Conservation (phyloP, 2,329 filamentous ascomycete species). For the Fulvia fulva region DNA sequence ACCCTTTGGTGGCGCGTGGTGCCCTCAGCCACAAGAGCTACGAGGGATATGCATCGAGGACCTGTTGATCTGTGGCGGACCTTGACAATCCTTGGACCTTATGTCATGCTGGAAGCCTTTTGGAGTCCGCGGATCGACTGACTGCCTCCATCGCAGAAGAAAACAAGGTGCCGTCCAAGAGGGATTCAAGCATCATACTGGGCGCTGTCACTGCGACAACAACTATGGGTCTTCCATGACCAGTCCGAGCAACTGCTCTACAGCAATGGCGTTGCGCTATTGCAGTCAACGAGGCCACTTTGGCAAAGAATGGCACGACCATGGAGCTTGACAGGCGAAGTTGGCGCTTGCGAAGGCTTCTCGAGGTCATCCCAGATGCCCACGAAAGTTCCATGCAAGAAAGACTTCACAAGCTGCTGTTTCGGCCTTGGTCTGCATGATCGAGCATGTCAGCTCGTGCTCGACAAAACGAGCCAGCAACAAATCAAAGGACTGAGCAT, state of each 20-base stretch:
- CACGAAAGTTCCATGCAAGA: too few species aligned
- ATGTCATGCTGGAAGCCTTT: background rate
- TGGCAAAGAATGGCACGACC: background rate
- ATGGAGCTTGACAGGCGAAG: too few species aligned
- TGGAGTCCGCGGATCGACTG: background rate
- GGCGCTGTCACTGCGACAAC: background rate
- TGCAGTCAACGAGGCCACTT: too few species aligned
- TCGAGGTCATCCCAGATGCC: too few species aligned
- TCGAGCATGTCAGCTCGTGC: background rate
- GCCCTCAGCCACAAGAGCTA: background rate
- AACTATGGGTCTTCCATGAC: too few species aligned
- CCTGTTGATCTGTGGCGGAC: constrained; percentile 4
- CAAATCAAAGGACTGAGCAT: background rate
- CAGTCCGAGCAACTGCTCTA: too few species aligned
- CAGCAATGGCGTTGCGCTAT: too few species aligned
- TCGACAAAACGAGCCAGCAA: background rate
- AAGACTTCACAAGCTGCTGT: too few species aligned
- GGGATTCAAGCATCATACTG: background rate
- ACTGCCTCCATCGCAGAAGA: background rate
- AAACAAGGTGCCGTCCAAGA: background rate
- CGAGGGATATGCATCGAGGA: background rate
- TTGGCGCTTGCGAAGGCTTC: too few species aligned
- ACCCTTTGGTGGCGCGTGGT: background rate
- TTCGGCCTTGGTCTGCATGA: too few species aligned
- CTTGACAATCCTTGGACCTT: background rate